Conservation (phyloP, 2,329 filamentous ascomycete species). For the Pseudogymnoascus sp. region DNA sequence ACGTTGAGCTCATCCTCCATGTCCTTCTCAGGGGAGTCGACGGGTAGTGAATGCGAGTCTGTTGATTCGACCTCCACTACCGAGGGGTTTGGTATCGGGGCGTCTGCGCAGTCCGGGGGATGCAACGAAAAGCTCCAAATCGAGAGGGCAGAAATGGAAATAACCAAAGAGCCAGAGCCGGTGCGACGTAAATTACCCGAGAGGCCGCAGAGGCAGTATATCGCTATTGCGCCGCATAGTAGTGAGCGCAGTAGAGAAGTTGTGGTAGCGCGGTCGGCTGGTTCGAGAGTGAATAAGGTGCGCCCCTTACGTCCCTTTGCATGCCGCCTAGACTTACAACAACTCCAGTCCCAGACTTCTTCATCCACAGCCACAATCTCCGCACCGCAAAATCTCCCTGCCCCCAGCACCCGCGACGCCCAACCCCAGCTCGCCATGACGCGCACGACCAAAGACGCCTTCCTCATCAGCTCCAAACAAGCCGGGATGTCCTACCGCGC, state of each 20-base stretch:
- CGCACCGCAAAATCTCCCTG: background rate
- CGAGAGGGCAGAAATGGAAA: background rate
- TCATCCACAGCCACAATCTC: background rate
- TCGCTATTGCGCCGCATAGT: background rate
- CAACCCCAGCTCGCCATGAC: background rate
- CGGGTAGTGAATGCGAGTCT: background rate
- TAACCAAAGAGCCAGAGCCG: background rate
- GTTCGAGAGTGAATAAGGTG: background rate
- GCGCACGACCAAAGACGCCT: conserved; percentile 34
- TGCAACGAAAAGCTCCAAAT: no score
- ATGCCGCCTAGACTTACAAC: no score
- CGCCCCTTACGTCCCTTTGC: background rate
- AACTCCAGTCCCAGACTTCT: background rate
- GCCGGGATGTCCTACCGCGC: conserved; percentile 57
- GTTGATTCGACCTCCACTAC: background rate
- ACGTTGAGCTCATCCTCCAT: background rate
- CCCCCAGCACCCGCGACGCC: background rate
- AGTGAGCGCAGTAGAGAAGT: background rate
- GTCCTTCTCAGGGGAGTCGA: background rate
- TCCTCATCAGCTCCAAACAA: conserved; percentile 46
- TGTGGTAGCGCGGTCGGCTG: background rate
- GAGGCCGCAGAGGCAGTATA: background rate
- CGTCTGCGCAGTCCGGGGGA: no score
- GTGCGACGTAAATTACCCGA: background rate
- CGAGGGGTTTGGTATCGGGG: background rate